Evolutionary conservation across 495 filamentous ascomycete species (phyloP), one percentile per base, ranked within the genome.

Genomic region (Aspergillus baeticus): DNA sequence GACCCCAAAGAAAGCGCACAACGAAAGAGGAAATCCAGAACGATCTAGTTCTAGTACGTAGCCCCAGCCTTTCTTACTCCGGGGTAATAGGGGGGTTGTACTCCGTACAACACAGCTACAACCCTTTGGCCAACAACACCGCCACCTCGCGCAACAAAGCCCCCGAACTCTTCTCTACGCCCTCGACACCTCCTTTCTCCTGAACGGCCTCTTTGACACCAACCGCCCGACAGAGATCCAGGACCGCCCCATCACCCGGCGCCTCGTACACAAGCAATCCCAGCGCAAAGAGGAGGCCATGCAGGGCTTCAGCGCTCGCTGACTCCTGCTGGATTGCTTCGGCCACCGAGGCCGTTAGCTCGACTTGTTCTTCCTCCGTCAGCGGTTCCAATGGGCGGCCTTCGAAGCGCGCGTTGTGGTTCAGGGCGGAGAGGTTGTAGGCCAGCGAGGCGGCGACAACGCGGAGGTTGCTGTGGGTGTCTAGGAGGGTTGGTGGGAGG

Each of bases 391-490:
- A 69, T 4, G 14, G 7, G 35, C 79, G 66, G 7, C 80, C 77
- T 15, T 81, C 77, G 15, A 78, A 77, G 21, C 91, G 82, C 35
- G 80, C 71, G 44, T 81, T 80, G 63, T 86, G 85, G 62, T 92
- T 90, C 8, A 84, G 78, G 8, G 81, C 69, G 0, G 90, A 82
- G 3, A 98, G 67, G 55, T 97, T 96, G 70, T 92, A 92, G 1
- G 89, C 81, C n/a, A 97, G 71, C 1, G 87, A 87, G 14, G 91
- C 81, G 0, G 92, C 90, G 6, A 90, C 87, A 13, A 91, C 88
- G 29, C 92, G 86, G 18, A 84, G 71, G 67, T 55, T 77, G 17
- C 67, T 72, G 67, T 67, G 76, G 45, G 67, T 69, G 63, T 86
- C 83, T 3, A 87, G 68, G 5, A 88, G 78, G 26, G 73, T 69